phyloP scores from a whole-genome alignment of 148 eudicot species.

The Linanthus parryae region DNA sequence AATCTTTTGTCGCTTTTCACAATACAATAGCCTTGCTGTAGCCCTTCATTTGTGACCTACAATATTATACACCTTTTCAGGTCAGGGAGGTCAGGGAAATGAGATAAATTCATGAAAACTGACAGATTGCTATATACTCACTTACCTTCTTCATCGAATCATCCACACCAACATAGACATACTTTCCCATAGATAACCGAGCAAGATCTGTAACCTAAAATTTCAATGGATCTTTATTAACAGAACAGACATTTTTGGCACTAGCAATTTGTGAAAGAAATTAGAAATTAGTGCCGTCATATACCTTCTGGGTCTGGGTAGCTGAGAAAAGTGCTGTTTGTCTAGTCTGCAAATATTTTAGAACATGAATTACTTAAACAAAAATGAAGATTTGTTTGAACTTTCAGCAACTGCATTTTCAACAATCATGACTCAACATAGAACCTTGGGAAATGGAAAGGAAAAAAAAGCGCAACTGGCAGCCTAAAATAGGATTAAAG shows the following conservation, averaged over 20 bases:
- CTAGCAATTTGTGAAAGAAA: background rate
- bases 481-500: no score
- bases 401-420: no score
- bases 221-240: background rate
- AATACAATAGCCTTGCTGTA: conserved; percentile 87
- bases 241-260: background rate
- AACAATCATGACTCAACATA: no score
- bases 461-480: no score
- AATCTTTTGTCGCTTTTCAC: conserved; percentile 83
- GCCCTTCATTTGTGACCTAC: conserved; percentile 93
- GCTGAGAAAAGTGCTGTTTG: conserved; percentile 99
- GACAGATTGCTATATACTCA: background rate
- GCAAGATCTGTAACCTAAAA: conserved; percentile 91
- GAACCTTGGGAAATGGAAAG: no score
- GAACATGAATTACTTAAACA: no score
- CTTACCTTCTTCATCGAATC: conserved; percentile 77
- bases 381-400: no score
- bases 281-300: no score
- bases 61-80: conserved; percentile 11
- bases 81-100: background rate
- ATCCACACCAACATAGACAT: conserved; percentile 79
- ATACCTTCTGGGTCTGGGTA: conserved; percentile 91
- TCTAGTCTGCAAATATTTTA: conserved; percentile 71
- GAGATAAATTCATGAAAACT: background rate
- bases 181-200: conserved; percentile 68